Evolutionary conservation across 164 flowering plant species (phyloP), one percentile per base, ranked within the genome.

Genomic region (Tetrastigma voinierianum): DNA sequence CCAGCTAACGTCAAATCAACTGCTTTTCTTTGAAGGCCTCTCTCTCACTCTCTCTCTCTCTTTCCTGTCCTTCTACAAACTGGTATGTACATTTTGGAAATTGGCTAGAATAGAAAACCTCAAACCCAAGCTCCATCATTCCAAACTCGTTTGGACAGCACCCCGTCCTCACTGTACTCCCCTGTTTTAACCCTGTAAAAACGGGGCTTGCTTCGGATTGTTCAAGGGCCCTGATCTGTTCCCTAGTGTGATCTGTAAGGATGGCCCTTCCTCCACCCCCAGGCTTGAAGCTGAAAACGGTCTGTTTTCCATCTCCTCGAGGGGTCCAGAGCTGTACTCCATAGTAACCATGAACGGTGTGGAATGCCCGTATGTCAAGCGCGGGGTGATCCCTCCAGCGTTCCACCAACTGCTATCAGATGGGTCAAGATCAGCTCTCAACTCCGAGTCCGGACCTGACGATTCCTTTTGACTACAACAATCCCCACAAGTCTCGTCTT

Each of bases 141-240:
- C 80, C 83, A 70, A 24, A 19, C 46, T 24, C 72, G 85, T 61
- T 74, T 79, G 12, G 82, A 44, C 3, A 74, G 73, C 49, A 81
- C 84, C 24, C 90, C 97, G 70, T 90, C 97, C 67, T 94, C 97
- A 46, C 97, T 94, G 84, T 76, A 67, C 97, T 91, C 57, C 98
- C 97, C n/a, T n/a, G n/a, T 32, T 87, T 78, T 46, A 84, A 69
- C 76, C 76, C 90, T 84, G 48, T 77, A 83, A 21, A 88, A 84
- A 13, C 83, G 70, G 1, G 77, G 80, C 52, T 82, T 88, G 68
- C 80, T 82, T 46, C 87, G 77, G 8, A 82, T 73, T 4, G 93
- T 89, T 79, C 55, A 94, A 67, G 0, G 97, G 98, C 53, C 95
- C 97, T 25, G 98, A 94, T 67, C 95, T 76, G 67, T 87, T 88